These are phyloP conservation scores for Pichia thaimueangensis DNA, from an alignment of 805 yeast species.

Conservation along the genomic window DNA sequence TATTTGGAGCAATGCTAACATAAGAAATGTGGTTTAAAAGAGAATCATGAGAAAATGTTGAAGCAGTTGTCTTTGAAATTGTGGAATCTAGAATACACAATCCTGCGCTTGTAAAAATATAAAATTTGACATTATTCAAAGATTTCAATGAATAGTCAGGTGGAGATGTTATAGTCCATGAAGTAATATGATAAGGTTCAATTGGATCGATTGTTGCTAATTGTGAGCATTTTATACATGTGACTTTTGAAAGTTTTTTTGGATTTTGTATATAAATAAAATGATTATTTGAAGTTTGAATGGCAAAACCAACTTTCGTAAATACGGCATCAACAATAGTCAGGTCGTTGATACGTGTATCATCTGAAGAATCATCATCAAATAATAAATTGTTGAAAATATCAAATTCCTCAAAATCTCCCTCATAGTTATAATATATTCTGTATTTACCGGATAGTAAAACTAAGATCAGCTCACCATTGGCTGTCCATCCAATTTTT, in stretches of 20 bases:
- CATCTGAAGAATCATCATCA: not conserved
- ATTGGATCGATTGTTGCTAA: slow-evolving; percentile 22
- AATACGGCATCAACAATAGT: slow-evolving; percentile 25
- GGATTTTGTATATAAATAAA: slow-evolving; percentile 34
- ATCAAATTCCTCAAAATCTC: slow-evolving; percentile 54
- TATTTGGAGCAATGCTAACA: slow-evolving; percentile 10
- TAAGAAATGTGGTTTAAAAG: not conserved
- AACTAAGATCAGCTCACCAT: slow-evolving; percentile 53
- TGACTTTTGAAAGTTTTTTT: not conserved
- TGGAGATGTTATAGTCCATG: slow-evolving; percentile 1
- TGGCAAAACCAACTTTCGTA: slow-evolving; percentile 39
- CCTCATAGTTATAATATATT: slow-evolving; percentile 57
- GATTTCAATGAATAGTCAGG: not conserved
- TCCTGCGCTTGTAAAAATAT: slow-evolving; percentile 6
- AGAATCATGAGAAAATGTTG: not conserved
- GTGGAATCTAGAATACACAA: not conserved
- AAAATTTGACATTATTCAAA: not conserved
- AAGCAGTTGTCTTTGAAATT: not conserved
- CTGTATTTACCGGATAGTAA: slow-evolving; percentile 48
- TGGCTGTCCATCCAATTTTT: slow-evolving; percentile 45
- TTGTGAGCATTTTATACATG: not conserved
- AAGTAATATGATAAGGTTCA: slow-evolving; percentile 20
- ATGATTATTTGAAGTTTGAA: slow-evolving; percentile 34
- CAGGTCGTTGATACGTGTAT: not conserved
- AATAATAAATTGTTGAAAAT: slow-evolving; percentile 14